These are phyloP conservation scores for Zygosaccharomyces sapae DNA, from an alignment of 1,139 yeast genomes.

Conservation along the genomic window DNA sequence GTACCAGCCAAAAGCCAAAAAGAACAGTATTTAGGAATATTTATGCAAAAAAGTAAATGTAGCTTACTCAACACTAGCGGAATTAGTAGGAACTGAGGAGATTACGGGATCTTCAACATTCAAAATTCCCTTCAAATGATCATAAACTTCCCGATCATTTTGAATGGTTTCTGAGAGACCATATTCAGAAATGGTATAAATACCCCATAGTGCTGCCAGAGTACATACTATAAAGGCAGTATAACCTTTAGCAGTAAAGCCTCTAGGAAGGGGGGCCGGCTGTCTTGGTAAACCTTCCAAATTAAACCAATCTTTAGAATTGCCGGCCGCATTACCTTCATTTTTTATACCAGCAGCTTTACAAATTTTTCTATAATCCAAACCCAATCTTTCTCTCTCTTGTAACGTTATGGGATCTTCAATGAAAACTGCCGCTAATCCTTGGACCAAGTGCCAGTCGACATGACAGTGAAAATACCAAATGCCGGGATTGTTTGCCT, in stretches of 20 bases:
- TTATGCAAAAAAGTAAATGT: neutral
- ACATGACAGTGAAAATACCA: slow-evolving; percentile 95
- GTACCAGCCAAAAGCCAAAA: neutral
- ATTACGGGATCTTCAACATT: neutral
- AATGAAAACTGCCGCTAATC: slow-evolving; percentile 66
- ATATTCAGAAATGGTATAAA: slow-evolving; percentile 51
- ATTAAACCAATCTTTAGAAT: slow-evolving; percentile 47
- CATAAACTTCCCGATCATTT: slow-evolving; percentile 38
- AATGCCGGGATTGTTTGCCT: slow-evolving; percentile 82
- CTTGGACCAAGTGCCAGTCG: slow-evolving; percentile 92
- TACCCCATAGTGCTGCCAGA: slow-evolving; percentile 53
- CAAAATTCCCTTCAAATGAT: slow-evolving; percentile 11
- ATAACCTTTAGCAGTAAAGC: slow-evolving; percentile 67
- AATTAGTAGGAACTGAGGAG: neutral
- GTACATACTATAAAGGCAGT: slow-evolving; percentile 57
- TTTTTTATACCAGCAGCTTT: slow-evolving; percentile 41
- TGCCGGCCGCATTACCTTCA: slow-evolving; percentile 67
- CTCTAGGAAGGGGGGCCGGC: slow-evolving; percentile 54
- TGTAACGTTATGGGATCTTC: slow-evolving; percentile 64
- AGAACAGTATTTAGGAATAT: neutral
- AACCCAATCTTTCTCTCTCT: slow-evolving; percentile 40
- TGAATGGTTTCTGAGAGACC: slow-evolving; percentile 58
- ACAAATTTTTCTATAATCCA: slow-evolving; percentile 48
- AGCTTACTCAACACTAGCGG: neutral
- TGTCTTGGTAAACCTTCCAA: slow-evolving; percentile 56